phyloP scores from a whole-genome alignment of 371 early-diverging fungal genomes.

The Sporodiniella umbellata region DNA sequence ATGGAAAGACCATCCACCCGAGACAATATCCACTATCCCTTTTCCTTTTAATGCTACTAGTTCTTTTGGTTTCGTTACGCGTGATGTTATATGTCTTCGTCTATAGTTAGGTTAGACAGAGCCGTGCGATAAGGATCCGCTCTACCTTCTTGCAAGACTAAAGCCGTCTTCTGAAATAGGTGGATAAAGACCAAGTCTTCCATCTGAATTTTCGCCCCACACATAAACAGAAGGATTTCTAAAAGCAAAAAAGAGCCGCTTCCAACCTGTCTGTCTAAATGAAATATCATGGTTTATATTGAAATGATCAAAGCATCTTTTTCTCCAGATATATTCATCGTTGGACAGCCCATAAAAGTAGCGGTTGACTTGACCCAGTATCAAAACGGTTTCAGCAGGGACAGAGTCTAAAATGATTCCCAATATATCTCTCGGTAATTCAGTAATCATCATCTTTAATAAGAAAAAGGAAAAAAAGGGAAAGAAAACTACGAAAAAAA shows the following conservation, averaged over 20 bases:
- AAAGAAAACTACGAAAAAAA: no score
- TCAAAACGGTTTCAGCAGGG: constrained; percentile 18
- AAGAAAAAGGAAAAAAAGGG: background rate
- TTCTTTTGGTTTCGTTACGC: constrained; percentile 24
- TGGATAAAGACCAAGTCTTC: constrained; percentile 26
- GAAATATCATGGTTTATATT: constrained; percentile 30
- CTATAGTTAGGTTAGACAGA: background rate
- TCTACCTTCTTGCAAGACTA: no score
- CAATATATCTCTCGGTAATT: constrained; percentile 15
- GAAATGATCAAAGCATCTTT: constrained; percentile 28
- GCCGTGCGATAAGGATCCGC: no score
- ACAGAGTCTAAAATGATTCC: constrained; percentile 24
- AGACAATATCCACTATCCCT: constrained; percentile 36
- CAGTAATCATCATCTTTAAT: constrained; percentile 7
- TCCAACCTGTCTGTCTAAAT: constrained; percentile 40
- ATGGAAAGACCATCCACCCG: constrained; percentile 52
- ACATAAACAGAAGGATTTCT: constrained; percentile 31
- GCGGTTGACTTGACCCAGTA: constrained; percentile 16
- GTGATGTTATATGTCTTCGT: background rate
- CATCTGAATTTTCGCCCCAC: constrained; percentile 41
- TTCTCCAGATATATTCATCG: constrained; percentile 43
- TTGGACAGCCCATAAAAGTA: constrained; percentile 21
- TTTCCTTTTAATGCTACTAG: constrained; percentile 23
- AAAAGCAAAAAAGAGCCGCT: constrained; percentile 27
- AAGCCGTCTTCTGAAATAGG: background rate